These are phyloP conservation scores for Beverwykella pulmonaria DNA, from an alignment of 495 filamentous ascomycete genomes.

Conservation along the genomic window DNA sequence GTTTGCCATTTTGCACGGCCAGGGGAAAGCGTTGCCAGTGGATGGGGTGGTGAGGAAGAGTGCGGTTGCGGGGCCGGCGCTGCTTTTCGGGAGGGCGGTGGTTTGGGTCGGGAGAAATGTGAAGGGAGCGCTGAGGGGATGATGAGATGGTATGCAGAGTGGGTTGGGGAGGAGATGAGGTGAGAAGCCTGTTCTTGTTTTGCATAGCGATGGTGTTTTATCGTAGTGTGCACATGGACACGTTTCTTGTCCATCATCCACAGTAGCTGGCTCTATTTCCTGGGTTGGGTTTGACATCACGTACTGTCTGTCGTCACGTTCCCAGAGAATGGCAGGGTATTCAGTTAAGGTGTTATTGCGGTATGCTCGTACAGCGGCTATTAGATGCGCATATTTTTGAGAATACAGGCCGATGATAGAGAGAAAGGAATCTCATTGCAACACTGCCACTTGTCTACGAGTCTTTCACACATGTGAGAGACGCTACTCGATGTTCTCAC, in stretches of 20 bases:
- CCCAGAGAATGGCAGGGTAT: no score
- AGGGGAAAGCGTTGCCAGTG: slow-evolving; percentile 29
- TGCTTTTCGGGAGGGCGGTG: slow-evolving; percentile 28
- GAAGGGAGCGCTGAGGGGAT: background rate
- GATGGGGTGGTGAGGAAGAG: slow-evolving; percentile 6
- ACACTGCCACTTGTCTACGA: no score
- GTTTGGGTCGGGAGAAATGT: slow-evolving; percentile 17
- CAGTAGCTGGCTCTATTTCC: no score
- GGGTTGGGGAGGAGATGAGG: background rate
- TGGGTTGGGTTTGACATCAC: no score
- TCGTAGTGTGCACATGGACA: background rate
- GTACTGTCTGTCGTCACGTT: no score
- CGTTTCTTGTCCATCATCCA: background rate
- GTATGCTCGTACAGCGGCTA: no score
- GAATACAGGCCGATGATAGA: no score
- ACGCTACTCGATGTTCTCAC: no score
- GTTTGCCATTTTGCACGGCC: slow-evolving; percentile 70
- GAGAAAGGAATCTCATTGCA: no score
- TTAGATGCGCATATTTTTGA: no score
- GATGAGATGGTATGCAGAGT: background rate
- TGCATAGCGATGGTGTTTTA: slow-evolving; percentile 32
- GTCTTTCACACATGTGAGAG: no score
- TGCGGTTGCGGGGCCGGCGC: slow-evolving; percentile 25
- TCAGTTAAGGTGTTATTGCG: no score
- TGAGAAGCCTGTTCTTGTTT: background rate